Base-by-base conservation (phyloP, 768 basidiomycete species). In the Collybiopsis confluens region DNA sequence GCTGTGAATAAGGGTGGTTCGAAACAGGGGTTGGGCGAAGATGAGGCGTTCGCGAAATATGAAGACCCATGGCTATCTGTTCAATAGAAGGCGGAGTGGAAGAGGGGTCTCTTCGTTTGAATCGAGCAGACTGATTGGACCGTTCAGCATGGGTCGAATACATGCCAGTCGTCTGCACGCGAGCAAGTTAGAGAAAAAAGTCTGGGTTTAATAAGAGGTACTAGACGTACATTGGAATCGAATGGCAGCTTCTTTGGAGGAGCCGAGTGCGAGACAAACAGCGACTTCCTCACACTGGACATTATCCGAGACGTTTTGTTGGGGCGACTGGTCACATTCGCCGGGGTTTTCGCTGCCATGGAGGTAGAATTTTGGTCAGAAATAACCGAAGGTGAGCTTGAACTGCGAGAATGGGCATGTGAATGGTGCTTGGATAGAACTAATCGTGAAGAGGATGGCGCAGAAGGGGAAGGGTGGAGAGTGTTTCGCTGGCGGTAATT, bases 21-120 rank as follows among this genome's bases (percentile, higher is more conserved):
- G 47, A 21, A 21, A 13, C 18, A 21, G 61, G 55, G 21, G 70
- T 64, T 2, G 70, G 56, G 38, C 82, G 77, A 26, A 89, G 68
- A 64, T 89, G 87, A 3, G 88, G 88, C 1, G 88, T 90, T 35
- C 85, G 81, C 5, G 88, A 89, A 27, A 86, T 70, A 65, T 90
- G 88, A 21, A 90, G 74, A 18, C 88, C 88, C 86, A 90, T 89
- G 13, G 85, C 83, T 56, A 90, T 90, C 68, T 90, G 87, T 61
- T 86, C 82, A 37, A 88, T 76, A 44, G 82, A 85, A 1, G 87
- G 87, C 15, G 78, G 81, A 20, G 71, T 63, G 23, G 70, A 54
- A 24, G 73, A 58, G 26, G 76, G 65, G 56, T 76, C 72, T 45
- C 64, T 64, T 56, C 70, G 62, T 55, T 70, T 76, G 48, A 69